phyloP scores from a whole-genome alignment of 345 rosid species.

The Clarkia xantiana region DNA sequence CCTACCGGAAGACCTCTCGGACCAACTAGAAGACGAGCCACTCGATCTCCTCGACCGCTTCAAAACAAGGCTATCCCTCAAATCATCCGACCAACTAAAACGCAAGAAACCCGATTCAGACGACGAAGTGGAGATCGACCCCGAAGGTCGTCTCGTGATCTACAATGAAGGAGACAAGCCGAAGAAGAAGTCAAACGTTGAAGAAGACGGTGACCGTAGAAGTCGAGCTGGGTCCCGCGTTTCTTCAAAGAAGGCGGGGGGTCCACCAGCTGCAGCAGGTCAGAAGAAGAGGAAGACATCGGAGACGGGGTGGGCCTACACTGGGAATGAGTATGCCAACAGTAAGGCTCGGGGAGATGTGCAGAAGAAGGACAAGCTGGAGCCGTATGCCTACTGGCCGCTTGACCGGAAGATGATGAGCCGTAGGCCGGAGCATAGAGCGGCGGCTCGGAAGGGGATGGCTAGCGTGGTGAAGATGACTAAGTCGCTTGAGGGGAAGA shows the following conservation, averaged over 20 bases:
- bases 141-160: constrained; percentile 64
- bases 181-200: neutral
- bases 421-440: constrained; percentile 72
- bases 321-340: constrained; percentile 73
- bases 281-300: constrained; percentile 56
- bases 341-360: constrained; percentile 86
- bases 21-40: constrained; percentile 79
- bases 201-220: constrained; percentile 27
- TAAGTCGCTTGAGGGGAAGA: constrained; percentile 71
- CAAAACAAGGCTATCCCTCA: constrained; percentile 68
- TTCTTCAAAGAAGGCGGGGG: constrained; percentile 40
- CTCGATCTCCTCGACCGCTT: constrained; percentile 68
- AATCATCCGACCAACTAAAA: constrained; percentile 40
- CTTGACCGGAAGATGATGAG: constrained; percentile 96
- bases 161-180: constrained; percentile 29
- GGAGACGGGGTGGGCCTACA: constrained; percentile 74
- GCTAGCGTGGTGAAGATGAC: constrained; percentile 65
- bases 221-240: constrained; percentile 18
- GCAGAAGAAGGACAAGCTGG: constrained; percentile 77
- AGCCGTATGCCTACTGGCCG: constrained; percentile 97
- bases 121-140: constrained; percentile 71
- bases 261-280: constrained; percentile 10
- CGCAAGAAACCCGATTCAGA: constrained; percentile 48
- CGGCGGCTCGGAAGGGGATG: constrained; percentile 84
- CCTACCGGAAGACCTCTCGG: constrained; percentile 52